Evolutionary conservation across 2,329 filamentous ascomycete species (phyloP), one percentile per base, ranked within the genome.

Genomic region (Thermothelomyces thermophilus): DNA sequence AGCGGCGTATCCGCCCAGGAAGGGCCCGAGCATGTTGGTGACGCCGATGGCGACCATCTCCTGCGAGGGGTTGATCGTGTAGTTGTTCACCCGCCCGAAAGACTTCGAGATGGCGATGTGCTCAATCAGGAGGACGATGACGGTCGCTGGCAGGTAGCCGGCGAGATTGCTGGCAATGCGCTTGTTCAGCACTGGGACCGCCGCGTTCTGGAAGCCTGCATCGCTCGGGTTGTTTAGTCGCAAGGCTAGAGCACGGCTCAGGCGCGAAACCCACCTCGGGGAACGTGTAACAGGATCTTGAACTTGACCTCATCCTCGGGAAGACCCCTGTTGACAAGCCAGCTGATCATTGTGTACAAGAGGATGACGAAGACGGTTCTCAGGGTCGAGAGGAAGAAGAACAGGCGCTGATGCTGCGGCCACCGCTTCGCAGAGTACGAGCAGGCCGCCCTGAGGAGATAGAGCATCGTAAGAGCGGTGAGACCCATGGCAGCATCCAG

Each of bases 101-200:
- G 91, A 96, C 67, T 97, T 98, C 16, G 90, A 89, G 56, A 97
- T 96, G 41, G 91, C 90, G 60, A 97, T 95, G 65, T 97, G 91
- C 68, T 97, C 93, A 54, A 97, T 94, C 31, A 97, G 76, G 50
- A 97, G 76, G n/a, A 98, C 90, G 57, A 97, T 95, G 46, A 96
- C 83, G 0, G 86, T 84, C 7, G 87, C 86, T 0, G 93, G 93
- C 1, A 97, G 72, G 58, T 95, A 78, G 33, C 74, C 73, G 2
- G 77, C 74, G 62, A 95, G 89, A 1, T 80, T 70, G 2, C 71
- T 75, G 62, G 95, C 78, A 45, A 96, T 79, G 0, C 74, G 67
- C 0, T 67, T 68, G 57, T 86, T 81, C 52, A 97, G 70, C 0
- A 69, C 73, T 0, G 93, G 93, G 5, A 85, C 83, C 14, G 76